Evolutionary conservation across 768 basidiomycete species (phyloP), one percentile per base, ranked within the genome.

Genomic region (Mycena floridula): DNA sequence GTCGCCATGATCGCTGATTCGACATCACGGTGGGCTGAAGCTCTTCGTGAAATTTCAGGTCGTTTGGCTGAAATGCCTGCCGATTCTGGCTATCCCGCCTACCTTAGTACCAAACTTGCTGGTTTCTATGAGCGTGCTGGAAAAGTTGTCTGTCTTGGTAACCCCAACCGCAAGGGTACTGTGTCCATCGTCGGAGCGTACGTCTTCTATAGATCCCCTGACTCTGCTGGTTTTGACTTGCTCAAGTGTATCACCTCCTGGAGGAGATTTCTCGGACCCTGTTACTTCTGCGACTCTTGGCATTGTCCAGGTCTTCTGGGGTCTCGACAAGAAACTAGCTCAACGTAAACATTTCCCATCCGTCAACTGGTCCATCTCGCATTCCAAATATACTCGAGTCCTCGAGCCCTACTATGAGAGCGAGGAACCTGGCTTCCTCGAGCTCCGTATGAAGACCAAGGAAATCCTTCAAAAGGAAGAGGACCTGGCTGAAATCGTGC

Each of bases 221-320:
- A 13, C 20, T 44, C 16, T 32, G 28, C 18, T 22, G 37, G 42
- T 16, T 8, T 28, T 48, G 48, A 22, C 21, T 30, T 37, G 55
- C n/a, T 57, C 47, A 42, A 95, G 93, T 50, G 96, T 99, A 15
- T 97, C 94, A 3, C 96, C 96, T 46, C 96, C 96, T 37, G 96
- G 96, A 65, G 96, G 96, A 65, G 96, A 99, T 60, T 97, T 97
- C 68, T 96, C 96, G 9, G 96, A 99, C 65, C 96, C 96, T 26
- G 96, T 99, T 48, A 98, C 95, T 7, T 84, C 93, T 37, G 90
- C 96, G 26, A 99, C 96, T 3, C 86, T 99, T 45, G 82, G 93
- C 72, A 99, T 99, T 59, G 96, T 99, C 8, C 96, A 98, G 59
- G 96, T 98, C 53, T 99, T 99, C 79, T 99, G 96, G 96, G 96